Evolutionary conservation across 2,329 filamentous ascomycete genomes (phyloP).

Genomic region (Aureobasidium sp.): DNA sequence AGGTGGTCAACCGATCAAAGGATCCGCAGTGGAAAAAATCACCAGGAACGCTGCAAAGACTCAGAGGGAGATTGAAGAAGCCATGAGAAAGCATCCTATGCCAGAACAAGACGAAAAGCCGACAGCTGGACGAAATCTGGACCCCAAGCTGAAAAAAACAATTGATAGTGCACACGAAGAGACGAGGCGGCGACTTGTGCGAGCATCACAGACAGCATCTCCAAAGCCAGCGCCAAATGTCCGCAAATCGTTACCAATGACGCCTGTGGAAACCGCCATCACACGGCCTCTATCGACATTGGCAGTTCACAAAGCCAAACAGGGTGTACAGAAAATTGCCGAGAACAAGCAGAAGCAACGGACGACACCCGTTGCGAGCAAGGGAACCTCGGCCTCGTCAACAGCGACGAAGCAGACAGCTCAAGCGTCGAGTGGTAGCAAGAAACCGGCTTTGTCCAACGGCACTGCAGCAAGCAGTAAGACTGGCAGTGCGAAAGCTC

Average conservation of each 20-base stretch:
- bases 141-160: conserved; percentile 10
- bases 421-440: not conserved
- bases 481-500: not conserved
- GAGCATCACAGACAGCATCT: conserved; percentile 15
- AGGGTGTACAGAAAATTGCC: conserved; percentile 21
- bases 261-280: conserved; percentile 26
- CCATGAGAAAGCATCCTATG: conserved; percentile 16
- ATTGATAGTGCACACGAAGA: conserved; percentile 14
- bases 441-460: not conserved
- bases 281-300: conserved; percentile 27
- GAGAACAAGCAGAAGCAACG: conserved; percentile 14
- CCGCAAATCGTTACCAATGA: conserved; percentile 23
- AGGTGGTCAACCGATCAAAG: not conserved
- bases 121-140: conserved; percentile 17
- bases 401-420: not conserved
- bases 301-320: conserved; percentile 25
- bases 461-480: conserved; percentile 1
- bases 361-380: not conserved
- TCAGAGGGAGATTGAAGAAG: conserved; percentile 16
- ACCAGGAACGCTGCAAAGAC: conserved; percentile 9
- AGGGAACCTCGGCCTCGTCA: not conserved
- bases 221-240: conserved; percentile 17
- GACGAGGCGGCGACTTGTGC: conserved; percentile 19
- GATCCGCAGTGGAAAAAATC: conserved; percentile 7
- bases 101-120: conserved; percentile 18